These are phyloP conservation scores for Crithidia acanthocephali DNA, from an alignment of 208 protist species.

Conservation along the genomic window DNA sequence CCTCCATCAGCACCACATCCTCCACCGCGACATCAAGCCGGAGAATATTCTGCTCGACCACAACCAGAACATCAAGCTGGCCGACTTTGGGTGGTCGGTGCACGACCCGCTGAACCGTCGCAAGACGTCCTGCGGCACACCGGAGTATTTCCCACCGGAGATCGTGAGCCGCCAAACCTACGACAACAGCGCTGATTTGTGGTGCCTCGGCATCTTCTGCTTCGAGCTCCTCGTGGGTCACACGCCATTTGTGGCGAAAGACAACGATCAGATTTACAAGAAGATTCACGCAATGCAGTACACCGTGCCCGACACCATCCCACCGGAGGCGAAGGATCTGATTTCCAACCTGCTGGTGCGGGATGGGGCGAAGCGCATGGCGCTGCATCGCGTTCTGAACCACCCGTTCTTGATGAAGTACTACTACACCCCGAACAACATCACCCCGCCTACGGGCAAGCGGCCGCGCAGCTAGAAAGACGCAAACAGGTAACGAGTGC, in stretches of 20 bases:
- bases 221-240: conserved; percentile 97
- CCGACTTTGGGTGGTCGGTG: conserved; percentile 99
- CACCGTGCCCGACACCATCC: conserved; percentile 82
- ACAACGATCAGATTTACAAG: conserved; percentile 89
- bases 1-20: conserved; percentile 97
- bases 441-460: conserved; percentile 82
- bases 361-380: conserved; percentile 76
- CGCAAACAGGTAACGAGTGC: too few relatives aligned
- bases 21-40: conserved; percentile 97
- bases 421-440: conserved; percentile 87
- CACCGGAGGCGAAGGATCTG: conserved; percentile 90
- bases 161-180: conserved; percentile 95
- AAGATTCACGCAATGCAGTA: conserved; percentile 93
- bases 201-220: conserved; percentile 97
- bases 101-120: conserved; percentile 94
- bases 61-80: conserved; percentile 98
- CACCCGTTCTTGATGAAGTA: conserved; percentile 92
- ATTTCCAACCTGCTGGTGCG: conserved; percentile 77
- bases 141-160: conserved; percentile 99
- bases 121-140: conserved; percentile 97
- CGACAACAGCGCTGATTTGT: conserved; percentile 94
- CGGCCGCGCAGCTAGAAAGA: conserved; percentile 44
- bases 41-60: conserved; percentile 94
- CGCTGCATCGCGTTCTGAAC: conserved; percentile 79
- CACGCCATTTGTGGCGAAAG: conserved; percentile 94